Evolutionary conservation across 345 rosid genomes (phyloP), one percentile per base, ranked within the genome.

Genomic region (Eucalyptus globulus): DNA sequence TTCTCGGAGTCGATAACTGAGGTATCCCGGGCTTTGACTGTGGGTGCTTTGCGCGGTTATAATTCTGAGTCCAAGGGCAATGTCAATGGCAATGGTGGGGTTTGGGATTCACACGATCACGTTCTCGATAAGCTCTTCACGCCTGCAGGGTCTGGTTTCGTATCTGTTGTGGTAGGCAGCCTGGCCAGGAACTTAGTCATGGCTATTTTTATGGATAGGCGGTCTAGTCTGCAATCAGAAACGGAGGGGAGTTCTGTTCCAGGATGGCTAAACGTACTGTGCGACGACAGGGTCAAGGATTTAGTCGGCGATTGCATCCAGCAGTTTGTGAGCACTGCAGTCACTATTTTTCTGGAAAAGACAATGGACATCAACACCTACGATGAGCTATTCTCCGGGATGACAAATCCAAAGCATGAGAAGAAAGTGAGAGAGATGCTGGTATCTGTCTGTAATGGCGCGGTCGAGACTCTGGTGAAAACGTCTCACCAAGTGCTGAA

Each of bases 261-360:
- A 16, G 86, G 69, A 88, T 91, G 94, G 90, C 87, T 95, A 49
- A 90, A 95, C 89, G 92, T 93, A 88, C 49, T 97, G 88, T 94
- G 91, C 67, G 76, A 92, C 11, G 93, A 94, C 6, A 93, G 94
- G 76, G 89, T 92, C 45, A 94, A 91, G 88, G 93, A 89, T 80
- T 89, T 97, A 27, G 94, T 97, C 49, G 97, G 96, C 54, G 98
- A 94, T 89, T 96, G 95, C 87, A 93, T 95, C 90, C 97, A 95
- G 93, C 87, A 94, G 88, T 95, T 97, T 83, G 99, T 95, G 67
- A 94, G 96, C 88, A 91, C 98, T 0, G 96, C 97, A n/a, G 97
- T 97, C 87, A 90, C 98, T 53, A 95, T 96, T 87, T 97, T 93
- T 92, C 95, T 97, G 43, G 99, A 96, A 69, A 96, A 94, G 91